Base-by-base conservation (phyloP, 169 alveolate species). In the Eimeria sp. region DNA sequence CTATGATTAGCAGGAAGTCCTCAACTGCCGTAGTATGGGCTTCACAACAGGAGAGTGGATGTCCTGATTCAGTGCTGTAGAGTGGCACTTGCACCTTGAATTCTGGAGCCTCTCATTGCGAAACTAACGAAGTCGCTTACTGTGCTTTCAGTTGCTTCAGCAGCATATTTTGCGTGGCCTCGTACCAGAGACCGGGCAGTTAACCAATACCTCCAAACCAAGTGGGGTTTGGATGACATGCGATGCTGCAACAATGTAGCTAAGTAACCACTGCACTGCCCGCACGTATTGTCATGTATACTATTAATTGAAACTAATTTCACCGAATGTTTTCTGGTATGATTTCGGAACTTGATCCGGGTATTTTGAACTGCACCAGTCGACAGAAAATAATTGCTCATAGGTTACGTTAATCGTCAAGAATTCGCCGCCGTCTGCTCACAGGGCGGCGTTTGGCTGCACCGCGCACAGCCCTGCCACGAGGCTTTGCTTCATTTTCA, bases 371-470 rank as follows among this genome's bases (percentile, higher is more conserved):
- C 83, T 73, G 61, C 51, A n/a, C 61, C 86, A 67, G 22, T 67
- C 45, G 40, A 7, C 18, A 25, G 75, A n/a, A 65, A 65, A 65
- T n/a, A 45, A 5, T 13, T n/a, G 9, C 10, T 14, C 76, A 13
- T n/a, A 25, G 9, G 10, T 27, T 5, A 76, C 49, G 40, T 9
- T 86, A 86, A 65, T 61, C 92, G 63, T 86, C 92, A 40, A 86
- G 10, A 34, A 61, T 63, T 11, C 92, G 92, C 58, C 70, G 34
- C 45, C 92, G 54, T n/a, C 92, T 27, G 92, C 92, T 86, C 47
- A 40, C 73, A 58, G 92, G 80, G 43, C 92, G 75, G 78, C 92
- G 92, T 54, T 86, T 86, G 61, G 92, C 92, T 1, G 78, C 92
- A 58, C 73, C 67, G 78, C 92, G 92, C 58, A 40, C 92, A 27